Conservation (phyloP, 2,329 filamentous ascomycete species). For the Dactylonectria macrodidyma region DNA sequence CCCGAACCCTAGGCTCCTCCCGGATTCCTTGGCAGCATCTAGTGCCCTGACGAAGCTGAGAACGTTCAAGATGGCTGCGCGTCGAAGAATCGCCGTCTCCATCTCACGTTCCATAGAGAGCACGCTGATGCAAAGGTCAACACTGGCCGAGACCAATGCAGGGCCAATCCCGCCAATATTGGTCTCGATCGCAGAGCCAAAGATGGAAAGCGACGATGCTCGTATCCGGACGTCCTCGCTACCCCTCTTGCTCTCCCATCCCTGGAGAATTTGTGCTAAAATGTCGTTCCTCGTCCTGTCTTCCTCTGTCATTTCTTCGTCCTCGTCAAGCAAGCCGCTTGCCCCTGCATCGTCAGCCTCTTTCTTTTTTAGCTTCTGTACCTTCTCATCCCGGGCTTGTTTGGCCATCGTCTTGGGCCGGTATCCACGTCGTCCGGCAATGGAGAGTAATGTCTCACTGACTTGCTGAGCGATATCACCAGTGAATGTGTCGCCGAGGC, state of each 20-base stretch:
- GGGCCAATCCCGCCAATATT: slow-evolving; percentile 71
- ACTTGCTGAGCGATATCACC: slow-evolving; percentile 68
- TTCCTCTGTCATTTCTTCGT: slow-evolving; percentile 61
- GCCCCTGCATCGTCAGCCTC: slow-evolving; percentile 66
- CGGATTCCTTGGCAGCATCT: slow-evolving; percentile 64
- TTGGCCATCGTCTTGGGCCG: slow-evolving; percentile 72
- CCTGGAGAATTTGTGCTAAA: slow-evolving; percentile 72
- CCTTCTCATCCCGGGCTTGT: slow-evolving; percentile 66
- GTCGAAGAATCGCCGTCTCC: slow-evolving; percentile 75
- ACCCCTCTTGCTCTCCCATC: slow-evolving; percentile 77
- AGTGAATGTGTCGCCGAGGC: slow-evolving; percentile 68
- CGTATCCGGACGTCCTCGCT: slow-evolving; percentile 80
- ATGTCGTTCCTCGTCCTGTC: slow-evolving; percentile 64
- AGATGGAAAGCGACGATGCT: slow-evolving; percentile 77
- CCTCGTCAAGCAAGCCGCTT: slow-evolving; percentile 58
- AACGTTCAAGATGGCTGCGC: slow-evolving; percentile 76
- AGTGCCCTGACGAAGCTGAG: slow-evolving; percentile 74
- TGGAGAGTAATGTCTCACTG: slow-evolving; percentile 71
- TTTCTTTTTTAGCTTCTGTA: slow-evolving; percentile 62
- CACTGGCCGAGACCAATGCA: slow-evolving; percentile 65
- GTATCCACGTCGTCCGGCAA: slow-evolving; percentile 75
- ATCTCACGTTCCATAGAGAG: slow-evolving; percentile 73
- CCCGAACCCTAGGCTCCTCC: slow-evolving; percentile 66
- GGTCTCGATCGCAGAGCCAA: slow-evolving; percentile 72
- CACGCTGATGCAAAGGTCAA: slow-evolving; percentile 76